Evolutionary conservation across 2,329 filamentous ascomycete species (phyloP).

Genomic region (Xylaria sp.): DNA sequence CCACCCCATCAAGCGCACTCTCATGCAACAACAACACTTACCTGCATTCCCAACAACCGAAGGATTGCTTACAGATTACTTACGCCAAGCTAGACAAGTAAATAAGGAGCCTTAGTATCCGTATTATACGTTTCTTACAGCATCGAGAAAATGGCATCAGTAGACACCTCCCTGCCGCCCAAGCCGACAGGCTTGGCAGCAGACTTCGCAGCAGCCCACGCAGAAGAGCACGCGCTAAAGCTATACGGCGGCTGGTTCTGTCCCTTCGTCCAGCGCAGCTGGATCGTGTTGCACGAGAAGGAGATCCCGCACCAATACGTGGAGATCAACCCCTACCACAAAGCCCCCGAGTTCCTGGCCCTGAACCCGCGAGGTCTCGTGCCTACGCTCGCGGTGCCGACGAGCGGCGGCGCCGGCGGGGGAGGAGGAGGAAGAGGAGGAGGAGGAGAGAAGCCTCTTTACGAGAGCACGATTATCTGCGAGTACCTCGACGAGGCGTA

Average conservation of each 20-base stretch:
- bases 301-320: conserved; percentile 78
- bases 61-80: background rate
- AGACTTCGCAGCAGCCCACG: conserved; percentile 57
- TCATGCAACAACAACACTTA: background rate
- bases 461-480: conserved; percentile 77
- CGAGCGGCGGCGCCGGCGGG: no score
- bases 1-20: background rate
- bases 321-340: conserved; percentile 82
- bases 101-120: background rate
- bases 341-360: conserved; percentile 72
- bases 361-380: conserved; percentile 81
- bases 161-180: conserved; percentile 61
- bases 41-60: background rate
- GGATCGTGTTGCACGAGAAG: conserved; percentile 80
- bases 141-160: conserved; percentile 42
- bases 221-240: conserved; percentile 64
- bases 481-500: conserved; percentile 82
- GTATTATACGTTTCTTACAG: background rate
- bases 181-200: conserved; percentile 62
- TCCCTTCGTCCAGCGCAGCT: conserved; percentile 74
- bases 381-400: conserved; percentile 70
- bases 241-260: conserved; percentile 82
- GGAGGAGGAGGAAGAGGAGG: no score
- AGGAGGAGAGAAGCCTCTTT: conserved; percentile 65
- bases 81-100: background rate